phyloP scores from a whole-genome alignment of 2,329 filamentous ascomycete genomes.

The Fusarium nisikadoi region DNA sequence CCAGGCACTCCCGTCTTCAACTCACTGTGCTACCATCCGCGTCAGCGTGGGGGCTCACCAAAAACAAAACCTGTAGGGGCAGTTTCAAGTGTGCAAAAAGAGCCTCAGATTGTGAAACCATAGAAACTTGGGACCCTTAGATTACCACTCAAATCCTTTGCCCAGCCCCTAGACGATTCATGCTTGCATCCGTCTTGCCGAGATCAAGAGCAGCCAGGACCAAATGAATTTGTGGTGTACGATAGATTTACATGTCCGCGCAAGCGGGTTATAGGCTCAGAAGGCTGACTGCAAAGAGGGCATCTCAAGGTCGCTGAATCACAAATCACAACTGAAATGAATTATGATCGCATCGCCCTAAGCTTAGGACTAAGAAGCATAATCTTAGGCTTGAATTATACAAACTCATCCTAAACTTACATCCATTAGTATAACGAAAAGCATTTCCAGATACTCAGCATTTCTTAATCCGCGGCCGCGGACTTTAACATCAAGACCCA shows the following conservation, averaged over 20 bases:
- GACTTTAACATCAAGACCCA: neutral
- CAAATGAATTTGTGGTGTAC: neutral
- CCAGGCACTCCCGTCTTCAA: constrained; percentile 31
- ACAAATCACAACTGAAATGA: neutral
- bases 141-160: neutral
- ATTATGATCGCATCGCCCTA: neutral
- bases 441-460: neutral
- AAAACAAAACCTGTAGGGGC: neutral
- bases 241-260: neutral
- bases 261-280: neutral
- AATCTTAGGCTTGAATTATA: neutral
- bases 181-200: constrained; percentile 11
- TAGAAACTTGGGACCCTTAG: constrained; percentile 4
- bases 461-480: neutral
- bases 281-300: neutral
- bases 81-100: constrained; percentile 14
- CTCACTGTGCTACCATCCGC: constrained; percentile 7
- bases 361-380: neutral
- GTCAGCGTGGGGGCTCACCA: constrained; percentile 23
- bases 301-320: neutral
- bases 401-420: neutral
- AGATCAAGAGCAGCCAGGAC: neutral
- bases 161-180: constrained; percentile 4
- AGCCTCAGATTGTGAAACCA: constrained; percentile 37
- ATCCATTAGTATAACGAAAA: neutral